Conservation (phyloP, 495 filamentous ascomycete species). For the Talaromyces wortmannii region DNA sequence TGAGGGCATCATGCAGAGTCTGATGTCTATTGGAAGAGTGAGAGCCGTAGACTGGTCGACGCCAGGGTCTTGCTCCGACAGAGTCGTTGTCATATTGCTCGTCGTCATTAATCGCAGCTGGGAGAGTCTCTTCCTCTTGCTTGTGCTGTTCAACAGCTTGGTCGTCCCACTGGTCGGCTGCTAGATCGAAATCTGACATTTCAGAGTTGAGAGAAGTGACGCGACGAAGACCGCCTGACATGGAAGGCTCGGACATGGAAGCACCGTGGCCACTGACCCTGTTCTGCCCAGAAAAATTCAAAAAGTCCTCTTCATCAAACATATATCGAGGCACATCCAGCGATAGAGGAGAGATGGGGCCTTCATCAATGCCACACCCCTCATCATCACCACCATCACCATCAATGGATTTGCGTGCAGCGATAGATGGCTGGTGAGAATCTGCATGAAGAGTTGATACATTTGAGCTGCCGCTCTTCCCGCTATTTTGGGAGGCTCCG, state of each 20-base stretch:
- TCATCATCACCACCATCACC: no score
- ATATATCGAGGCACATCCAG: no score
- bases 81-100: neutral
- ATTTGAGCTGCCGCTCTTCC: neutral
- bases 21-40: conserved; percentile 2
- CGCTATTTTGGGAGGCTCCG: neutral
- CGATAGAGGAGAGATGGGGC: no score
- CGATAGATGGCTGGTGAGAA: no score
- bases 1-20: neutral
- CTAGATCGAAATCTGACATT: neutral
- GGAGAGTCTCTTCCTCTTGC: neutral
- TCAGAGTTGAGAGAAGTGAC: neutral
- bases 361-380: no score
- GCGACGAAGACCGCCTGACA: neutral
- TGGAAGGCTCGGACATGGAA: neutral
- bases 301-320: no score
- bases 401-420: no score
- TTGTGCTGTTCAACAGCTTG: neutral
- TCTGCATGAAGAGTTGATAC: no score
- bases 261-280: no score
- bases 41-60: neutral
- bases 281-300: no score
- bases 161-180: neutral
- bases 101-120: neutral
- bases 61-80: neutral